phyloP scores from a whole-genome alignment of 306 rosid species.

The Hylodesmum podocarpum region DNA sequence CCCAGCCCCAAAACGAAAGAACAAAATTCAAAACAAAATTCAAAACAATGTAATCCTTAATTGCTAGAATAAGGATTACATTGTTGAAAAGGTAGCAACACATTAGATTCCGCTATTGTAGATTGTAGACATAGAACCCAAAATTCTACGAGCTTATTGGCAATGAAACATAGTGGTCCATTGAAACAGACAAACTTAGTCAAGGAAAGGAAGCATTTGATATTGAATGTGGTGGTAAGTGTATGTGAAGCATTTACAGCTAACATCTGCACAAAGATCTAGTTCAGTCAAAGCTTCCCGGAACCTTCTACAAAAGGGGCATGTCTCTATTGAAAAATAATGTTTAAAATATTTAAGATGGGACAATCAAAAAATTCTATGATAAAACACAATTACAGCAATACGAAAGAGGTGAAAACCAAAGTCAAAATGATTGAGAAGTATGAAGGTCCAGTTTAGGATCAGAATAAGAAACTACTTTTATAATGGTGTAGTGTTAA shows the following conservation, averaged over 20 bases:
- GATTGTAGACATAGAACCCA: not conserved
- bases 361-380: not conserved
- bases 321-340: slow-evolving; percentile 78
- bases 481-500: not conserved
- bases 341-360: slow-evolving; percentile 26
- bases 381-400: slow-evolving; percentile 9
- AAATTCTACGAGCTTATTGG: slow-evolving; percentile 6
- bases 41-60: too few species aligned
- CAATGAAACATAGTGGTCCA: not conserved
- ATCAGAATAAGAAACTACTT: slow-evolving; percentile 9
- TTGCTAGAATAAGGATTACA: not conserved
- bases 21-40: too few species aligned
- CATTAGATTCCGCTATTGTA: slow-evolving; percentile 9
- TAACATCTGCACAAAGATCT: slow-evolving; percentile 85
- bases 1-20: not conserved
- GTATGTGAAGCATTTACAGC: slow-evolving; percentile 34
- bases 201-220: not conserved
- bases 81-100: slow-evolving; percentile 16
- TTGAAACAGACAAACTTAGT: slow-evolving; percentile 18
- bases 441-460: not conserved
- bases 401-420: not conserved
- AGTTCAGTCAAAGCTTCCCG: slow-evolving; percentile 94
- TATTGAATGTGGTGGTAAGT: slow-evolving; percentile 14
- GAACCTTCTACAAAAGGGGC: slow-evolving; percentile 97
- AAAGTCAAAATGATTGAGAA: not conserved